These are phyloP conservation scores for Draba incana DNA, from an alignment of 345 rosid species.

Conservation along the genomic window DNA sequence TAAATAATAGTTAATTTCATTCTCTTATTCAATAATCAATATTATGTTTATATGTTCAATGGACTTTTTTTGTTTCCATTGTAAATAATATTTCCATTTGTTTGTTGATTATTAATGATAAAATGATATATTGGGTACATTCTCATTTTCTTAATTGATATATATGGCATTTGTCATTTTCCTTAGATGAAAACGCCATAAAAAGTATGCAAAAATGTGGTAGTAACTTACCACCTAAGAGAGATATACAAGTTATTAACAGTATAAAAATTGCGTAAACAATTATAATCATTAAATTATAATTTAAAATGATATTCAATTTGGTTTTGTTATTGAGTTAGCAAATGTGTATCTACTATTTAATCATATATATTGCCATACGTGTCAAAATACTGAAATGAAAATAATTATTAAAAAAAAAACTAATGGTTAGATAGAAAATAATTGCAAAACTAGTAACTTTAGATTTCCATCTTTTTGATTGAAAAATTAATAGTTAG, in stretches of 20 bases:
- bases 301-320: background rate
- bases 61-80: background rate
- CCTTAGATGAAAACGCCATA: background rate
- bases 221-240: background rate
- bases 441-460: background rate
- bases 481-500: no score
- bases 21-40: no score
- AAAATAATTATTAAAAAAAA: background rate
- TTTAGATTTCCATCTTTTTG: no score
- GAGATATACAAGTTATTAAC: background rate
- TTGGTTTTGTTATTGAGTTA: background rate
- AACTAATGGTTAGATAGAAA: no score
- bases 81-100: background rate
- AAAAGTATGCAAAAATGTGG: conserved; percentile 1
- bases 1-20: no score
- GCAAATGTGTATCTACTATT: background rate
- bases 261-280: background rate
- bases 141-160: background rate
- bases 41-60: conserved; percentile 12
- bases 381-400: background rate
- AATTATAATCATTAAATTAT: background rate
- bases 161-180: background rate
- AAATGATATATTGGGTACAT: background rate
- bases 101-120: background rate
- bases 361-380: no score